Evolutionary conservation across 202 grass and related monocot species (phyloP), one percentile per base, ranked within the genome.

Genomic region (Elaeis oleifera): DNA sequence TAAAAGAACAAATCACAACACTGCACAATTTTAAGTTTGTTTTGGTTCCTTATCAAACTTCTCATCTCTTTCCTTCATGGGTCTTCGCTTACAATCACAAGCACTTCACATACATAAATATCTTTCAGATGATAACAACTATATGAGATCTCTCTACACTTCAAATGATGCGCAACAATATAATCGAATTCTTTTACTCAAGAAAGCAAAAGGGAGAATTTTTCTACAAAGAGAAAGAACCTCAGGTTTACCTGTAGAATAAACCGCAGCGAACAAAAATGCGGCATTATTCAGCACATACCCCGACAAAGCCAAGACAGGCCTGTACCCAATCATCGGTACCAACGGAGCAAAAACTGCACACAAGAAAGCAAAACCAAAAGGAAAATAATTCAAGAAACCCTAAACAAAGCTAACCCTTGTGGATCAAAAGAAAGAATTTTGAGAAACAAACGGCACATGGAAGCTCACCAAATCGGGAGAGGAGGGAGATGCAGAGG

Each of bases 311-410:
- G 81, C 84, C 31, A 97, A 77, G 21, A 91, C 84, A 1, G 82
- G 79, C 61, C 79, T 70, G 64, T 80, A 80, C 60, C 92, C 84
- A n/a, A 97, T 50, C 26, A 92, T 18, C 1, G 82, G 92, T 28
- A 91, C 74, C 54, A 91, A 66, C 5, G 87, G 88, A 54, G 62
- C 79, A 58, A 97, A 78, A 53, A 91, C 84, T 91, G 49, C 80
- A 64, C 50, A 11, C 21, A 61, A 16, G 60, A 26, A 4, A 32
- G 63, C 28, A 60, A n/a, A 44, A 73, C 36, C 29, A 27, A 17
- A 56, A 31, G 29, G 29, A 60, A n/a, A 28, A 44, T 23, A 23
- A 52, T 71, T 71, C 18, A 23, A 23, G 59, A 76, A 49, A 50
- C 15, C 54, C 52, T 49, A 50, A 55, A 6, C 9, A 4, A 39